Evolutionary conservation across 768 basidiomycete species (phyloP), one percentile per base, ranked within the genome.

Genomic region (Russula sp.): DNA sequence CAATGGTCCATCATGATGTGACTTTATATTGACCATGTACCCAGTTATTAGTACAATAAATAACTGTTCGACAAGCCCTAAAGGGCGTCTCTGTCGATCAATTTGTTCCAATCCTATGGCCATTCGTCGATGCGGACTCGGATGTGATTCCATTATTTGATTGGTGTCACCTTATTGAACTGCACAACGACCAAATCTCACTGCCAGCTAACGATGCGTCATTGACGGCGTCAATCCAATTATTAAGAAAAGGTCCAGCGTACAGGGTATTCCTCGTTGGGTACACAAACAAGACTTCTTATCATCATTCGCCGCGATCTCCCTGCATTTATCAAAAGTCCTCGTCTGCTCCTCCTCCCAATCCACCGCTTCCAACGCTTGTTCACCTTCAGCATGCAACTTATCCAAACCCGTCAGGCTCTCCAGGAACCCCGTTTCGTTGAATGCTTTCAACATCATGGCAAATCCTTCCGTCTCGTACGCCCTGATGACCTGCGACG

Each of bases 391-490:
- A 49, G 74, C 75, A 63, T 84, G 77, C 69, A 86, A 72, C 74
- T 81, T 74, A 69, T 84, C 83, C 56, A 86, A 73, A 3, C 84
- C 84, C 0, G 84, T 84, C 61, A 85, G 66, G 53, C 71, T 64
- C 71, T 84, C 81, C n/a, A 86, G 73, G 68, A 76, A 82, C 24
- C 94, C 95, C 91, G 36, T 92, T 67, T 97, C 92, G 68, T 94
- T 92, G 73, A 93, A 95, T 5, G 89, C 94, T 64, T 83, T 77
- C 22, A 89, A 72, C 18, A 98, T 74, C 86, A 95, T 87, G 18
- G 79, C 79, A 69, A 93, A 93, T 0, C 94, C 94, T 32, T 86
- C 78, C n/a, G 76, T 76, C 68, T 89, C 85, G 73, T 98, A 99
- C 13, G 87, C 89, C n/a, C 82, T 76, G 36, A 98, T 65, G 20